phyloP scores from a whole-genome alignment of 2,329 filamentous ascomycete species.

The Colletotrichum magnum region DNA sequence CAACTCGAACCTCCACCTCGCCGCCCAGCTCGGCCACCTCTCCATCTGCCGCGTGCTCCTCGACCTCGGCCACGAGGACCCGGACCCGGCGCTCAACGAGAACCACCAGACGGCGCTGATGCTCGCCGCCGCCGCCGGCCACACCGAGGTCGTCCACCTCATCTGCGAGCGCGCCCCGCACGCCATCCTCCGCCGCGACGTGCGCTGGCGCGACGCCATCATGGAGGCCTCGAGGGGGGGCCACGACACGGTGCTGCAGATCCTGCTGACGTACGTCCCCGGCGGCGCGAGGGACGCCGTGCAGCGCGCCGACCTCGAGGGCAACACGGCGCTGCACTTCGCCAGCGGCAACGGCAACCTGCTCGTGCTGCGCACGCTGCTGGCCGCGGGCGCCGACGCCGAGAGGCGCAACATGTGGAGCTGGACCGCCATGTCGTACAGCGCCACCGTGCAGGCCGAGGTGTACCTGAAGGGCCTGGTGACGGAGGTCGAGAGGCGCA shows the following conservation, averaged over 20 bases:
- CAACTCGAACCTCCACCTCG: constrained; percentile 88
- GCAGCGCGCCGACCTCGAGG: constrained; percentile 74
- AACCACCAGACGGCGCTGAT: constrained; percentile 86
- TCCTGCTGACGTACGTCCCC: constrained; percentile 73
- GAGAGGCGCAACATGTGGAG: constrained; percentile 80
- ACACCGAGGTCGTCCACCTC: constrained; percentile 80
- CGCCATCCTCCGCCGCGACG: constrained; percentile 76
- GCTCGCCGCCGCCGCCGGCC: constrained; percentile 78
- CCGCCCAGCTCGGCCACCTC: constrained; percentile 79
- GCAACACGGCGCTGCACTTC: constrained; percentile 91
- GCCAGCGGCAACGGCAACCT: constrained; percentile 86
- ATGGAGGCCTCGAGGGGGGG: constrained; percentile 74
- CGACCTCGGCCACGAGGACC: constrained; percentile 80
- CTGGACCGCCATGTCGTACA: constrained; percentile 89
- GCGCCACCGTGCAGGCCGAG: constrained; percentile 85
- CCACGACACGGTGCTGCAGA: constrained; percentile 75
- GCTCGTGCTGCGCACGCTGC: constrained; percentile 80
- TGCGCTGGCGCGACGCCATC: constrained; percentile 78
- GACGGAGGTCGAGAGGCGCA: constrained; percentile 77
- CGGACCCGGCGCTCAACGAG: constrained; percentile 82
- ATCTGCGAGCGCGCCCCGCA: constrained; percentile 75
- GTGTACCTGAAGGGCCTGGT: constrained; percentile 86
- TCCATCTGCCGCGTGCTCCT: constrained; percentile 80
- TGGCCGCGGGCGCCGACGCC: constrained; percentile 84
- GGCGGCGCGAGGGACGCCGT: constrained; percentile 68